phyloP scores from a whole-genome alignment of 2,329 filamentous ascomycete species.

The Colletotrichum spinosum region DNA sequence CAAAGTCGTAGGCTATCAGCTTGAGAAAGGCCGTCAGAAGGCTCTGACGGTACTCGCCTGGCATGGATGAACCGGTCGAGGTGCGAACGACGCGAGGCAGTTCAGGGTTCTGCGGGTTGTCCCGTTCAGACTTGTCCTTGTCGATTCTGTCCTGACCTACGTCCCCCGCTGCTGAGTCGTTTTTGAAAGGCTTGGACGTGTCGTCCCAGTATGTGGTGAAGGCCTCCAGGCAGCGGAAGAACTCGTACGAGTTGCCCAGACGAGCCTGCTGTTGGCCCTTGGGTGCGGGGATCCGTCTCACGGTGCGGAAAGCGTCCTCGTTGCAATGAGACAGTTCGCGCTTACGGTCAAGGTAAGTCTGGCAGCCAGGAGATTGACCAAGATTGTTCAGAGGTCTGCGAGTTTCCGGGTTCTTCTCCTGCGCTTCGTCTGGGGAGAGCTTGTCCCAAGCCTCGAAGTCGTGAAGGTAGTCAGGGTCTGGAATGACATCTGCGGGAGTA shows the following conservation, averaged over 20 bases:
- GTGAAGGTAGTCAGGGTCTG: constrained; percentile 64
- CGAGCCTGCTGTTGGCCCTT: constrained; percentile 65
- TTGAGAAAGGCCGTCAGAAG: constrained; percentile 72
- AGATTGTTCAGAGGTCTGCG: constrained; percentile 63
- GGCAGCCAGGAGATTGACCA: constrained; percentile 66
- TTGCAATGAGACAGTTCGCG: constrained; percentile 68
- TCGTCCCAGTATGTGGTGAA: constrained; percentile 73
- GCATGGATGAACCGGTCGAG: constrained; percentile 65
- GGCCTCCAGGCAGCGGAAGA: constrained; percentile 71
- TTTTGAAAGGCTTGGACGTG: constrained; percentile 54
- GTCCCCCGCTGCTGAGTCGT: constrained; percentile 21
- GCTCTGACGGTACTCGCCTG: constrained; percentile 66
- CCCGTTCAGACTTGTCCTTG: constrained; percentile 34
- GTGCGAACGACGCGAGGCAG: constrained; percentile 51
- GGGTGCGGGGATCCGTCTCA: constrained; percentile 67
- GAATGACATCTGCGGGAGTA: constrained; percentile 61
- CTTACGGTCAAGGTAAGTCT: constrained; percentile 68
- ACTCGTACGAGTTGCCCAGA: constrained; percentile 74
- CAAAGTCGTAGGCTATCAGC: constrained; percentile 74
- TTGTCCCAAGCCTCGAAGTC: constrained; percentile 64
- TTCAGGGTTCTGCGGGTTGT: constrained; percentile 11
- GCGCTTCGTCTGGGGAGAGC: constrained; percentile 61
- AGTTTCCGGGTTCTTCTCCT: constrained; percentile 60
- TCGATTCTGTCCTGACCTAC: constrained; percentile 22
- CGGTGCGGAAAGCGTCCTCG: constrained; percentile 69